A percentile compares a stretch with the other conserved stretches of the same genome.
phyloP scores from a whole-genome alignment of 257 asterid genomes.

The Solanum neorickii region DNA sequence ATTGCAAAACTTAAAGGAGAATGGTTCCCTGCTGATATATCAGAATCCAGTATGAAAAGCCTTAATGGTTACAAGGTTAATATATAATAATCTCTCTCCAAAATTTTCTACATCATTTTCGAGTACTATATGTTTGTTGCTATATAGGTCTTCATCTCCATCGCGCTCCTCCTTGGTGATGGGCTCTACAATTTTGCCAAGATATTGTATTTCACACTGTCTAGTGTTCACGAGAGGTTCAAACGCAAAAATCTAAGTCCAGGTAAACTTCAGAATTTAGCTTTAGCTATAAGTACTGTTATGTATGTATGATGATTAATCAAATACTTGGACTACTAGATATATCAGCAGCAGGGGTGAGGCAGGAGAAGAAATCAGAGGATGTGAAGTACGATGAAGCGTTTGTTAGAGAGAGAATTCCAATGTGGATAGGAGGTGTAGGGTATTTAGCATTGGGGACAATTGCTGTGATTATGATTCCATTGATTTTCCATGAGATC shows the following conservation, averaged over 20 bases:
- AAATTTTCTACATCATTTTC: background rate
- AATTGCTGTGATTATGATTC: conserved; percentile 36
- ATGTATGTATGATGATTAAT: background rate
- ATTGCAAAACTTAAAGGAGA: conserved; percentile 45
- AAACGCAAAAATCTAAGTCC: conserved; percentile 20
- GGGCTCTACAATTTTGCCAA: conserved; percentile 73
- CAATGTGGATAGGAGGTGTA: conserved; percentile 35
- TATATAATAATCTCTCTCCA: background rate
- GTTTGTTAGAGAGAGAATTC: conserved; percentile 44
- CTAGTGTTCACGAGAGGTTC: conserved; percentile 22
- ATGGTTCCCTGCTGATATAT: conserved; percentile 61
- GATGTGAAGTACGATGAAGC: conserved; percentile 22
- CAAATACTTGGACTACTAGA: background rate
- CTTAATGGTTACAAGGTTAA: conserved; percentile 78
- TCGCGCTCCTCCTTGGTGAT: conserved; percentile 79
- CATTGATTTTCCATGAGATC: conserved; percentile 50
- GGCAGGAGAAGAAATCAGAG: conserved; percentile 1
- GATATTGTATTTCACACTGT: conserved; percentile 33
- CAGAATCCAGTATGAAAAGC: conserved; percentile 74
- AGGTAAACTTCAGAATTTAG: background rate
- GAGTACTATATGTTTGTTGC: background rate
- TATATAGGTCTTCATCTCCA: conserved; percentile 62
- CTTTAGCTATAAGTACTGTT: background rate
- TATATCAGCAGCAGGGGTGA: conserved; percentile 6
- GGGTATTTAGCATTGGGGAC: conserved; percentile 40